Conservation (phyloP, 768 basidiomycete genomes). For the Pleurotus cornucopiae region DNA sequence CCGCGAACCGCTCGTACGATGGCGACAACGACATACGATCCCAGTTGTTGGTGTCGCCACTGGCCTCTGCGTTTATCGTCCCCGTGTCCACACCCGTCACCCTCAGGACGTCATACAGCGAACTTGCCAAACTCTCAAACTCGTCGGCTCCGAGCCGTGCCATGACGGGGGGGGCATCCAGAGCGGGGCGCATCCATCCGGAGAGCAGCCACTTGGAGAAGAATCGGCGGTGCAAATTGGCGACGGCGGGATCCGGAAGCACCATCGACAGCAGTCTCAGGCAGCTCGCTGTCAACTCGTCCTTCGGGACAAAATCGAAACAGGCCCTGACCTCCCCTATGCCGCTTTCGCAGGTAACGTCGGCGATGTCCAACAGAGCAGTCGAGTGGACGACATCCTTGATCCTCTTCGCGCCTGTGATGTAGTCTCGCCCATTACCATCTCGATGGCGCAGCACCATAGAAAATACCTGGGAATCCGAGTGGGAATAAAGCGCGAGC, state of each 20-base stretch:
- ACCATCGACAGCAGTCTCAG: constrained; percentile 61
- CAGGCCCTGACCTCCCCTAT: constrained; percentile 26
- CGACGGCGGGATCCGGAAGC: constrained; percentile 53
- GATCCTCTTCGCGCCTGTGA: constrained; percentile 17
- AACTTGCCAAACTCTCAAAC: constrained; percentile 38
- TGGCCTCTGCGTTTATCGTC: neutral
- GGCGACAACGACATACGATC: constrained; percentile 36
- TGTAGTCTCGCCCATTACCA: too few species aligned
- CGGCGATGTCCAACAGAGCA: constrained; percentile 48
- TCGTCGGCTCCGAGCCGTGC: neutral
- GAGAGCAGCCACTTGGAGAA: constrained; percentile 44
- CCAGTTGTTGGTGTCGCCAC: constrained; percentile 36
- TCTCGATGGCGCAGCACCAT: too few species aligned
- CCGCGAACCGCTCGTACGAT: constrained; percentile 44
- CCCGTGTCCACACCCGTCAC: constrained; percentile 19
- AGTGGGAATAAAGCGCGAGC: constrained; percentile 57
- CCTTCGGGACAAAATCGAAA: constrained; percentile 53
- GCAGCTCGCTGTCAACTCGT: constrained; percentile 52
- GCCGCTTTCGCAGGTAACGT: constrained; percentile 38
- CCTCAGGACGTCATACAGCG: constrained; percentile 47
- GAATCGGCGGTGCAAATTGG: constrained; percentile 51
- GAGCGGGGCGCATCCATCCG: neutral
- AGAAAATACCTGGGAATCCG: too few species aligned
- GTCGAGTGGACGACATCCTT: constrained; percentile 46
- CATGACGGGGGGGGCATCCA: constrained; percentile 29